phyloP scores from a whole-genome alignment of 306 rosid species.

The Delonix regia region DNA sequence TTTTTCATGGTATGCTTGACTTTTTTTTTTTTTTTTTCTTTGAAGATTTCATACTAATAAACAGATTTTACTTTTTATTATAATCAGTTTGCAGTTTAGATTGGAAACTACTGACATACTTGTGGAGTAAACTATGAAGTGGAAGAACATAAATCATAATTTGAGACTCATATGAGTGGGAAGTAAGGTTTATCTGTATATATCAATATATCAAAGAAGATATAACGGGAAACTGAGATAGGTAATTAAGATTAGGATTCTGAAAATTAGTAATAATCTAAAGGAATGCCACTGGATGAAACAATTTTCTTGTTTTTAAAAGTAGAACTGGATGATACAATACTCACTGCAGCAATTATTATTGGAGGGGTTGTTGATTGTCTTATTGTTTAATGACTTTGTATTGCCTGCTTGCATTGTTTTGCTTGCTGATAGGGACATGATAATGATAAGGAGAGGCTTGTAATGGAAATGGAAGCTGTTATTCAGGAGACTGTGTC shows the following conservation, averaged over 20 bases:
- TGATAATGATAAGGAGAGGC: slow-evolving; percentile 94
- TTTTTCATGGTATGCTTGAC: background rate
- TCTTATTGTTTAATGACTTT: background rate
- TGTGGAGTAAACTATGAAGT: slow-evolving; percentile 18
- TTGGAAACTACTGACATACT: background rate
- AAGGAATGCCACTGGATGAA: background rate
- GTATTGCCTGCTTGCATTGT: slow-evolving; percentile 11
- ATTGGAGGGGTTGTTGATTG: slow-evolving; percentile 17
- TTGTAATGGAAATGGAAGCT: slow-evolving; percentile 93
- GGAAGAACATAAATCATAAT: background rate
- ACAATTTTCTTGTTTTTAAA: background rate
- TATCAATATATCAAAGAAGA: slow-evolving; percentile 20
- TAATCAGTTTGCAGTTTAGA: background rate
- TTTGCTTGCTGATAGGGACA: slow-evolving; percentile 65
- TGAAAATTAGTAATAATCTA: background rate
- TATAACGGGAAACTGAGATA: background rate
- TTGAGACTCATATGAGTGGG: background rate
- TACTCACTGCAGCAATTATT: slow-evolving; percentile 15
- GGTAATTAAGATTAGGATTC: slow-evolving; percentile 21
- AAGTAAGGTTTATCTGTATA: background rate
- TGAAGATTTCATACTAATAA: background rate
- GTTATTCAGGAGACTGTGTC: slow-evolving; percentile 73
- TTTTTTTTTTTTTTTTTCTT: background rate
- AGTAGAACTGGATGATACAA: background rate
- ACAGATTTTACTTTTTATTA: background rate